Conservation (phyloP, 2,329 filamentous ascomycete species). For the Basipetospora chlamydospora region DNA sequence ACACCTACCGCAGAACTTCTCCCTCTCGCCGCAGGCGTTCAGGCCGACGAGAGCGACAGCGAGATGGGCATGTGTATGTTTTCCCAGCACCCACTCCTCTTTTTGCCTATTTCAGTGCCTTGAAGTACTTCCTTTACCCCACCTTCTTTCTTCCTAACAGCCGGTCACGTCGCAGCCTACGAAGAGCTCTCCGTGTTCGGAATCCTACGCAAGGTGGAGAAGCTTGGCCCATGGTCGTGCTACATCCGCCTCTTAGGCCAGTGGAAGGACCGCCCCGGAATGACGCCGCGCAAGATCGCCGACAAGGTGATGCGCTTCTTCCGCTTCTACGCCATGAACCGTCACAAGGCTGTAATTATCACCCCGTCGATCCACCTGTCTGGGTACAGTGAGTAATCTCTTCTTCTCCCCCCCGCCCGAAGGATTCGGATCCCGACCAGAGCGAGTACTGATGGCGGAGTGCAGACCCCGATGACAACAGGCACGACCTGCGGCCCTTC, state of each 20-base stretch:
- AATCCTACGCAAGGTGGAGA: constrained; percentile 23
- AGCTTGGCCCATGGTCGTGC: constrained; percentile 24
- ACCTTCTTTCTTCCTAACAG: no score
- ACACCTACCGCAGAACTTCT: constrained; percentile 38
- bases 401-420: no score
- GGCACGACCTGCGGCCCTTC: constrained; percentile 24
- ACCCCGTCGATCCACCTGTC: constrained; percentile 39
- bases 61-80: constrained; percentile 24
- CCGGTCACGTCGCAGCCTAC: background rate
- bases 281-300: constrained; percentile 21
- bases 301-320: constrained; percentile 28
- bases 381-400: constrained; percentile 12
- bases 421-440: no score
- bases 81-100: no score
- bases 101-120: no score
- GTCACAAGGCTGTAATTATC: constrained; percentile 49
- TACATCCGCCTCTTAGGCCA: constrained; percentile 23
- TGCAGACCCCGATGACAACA: constrained; percentile 22
- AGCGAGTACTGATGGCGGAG: no score
- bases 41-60: constrained; percentile 22
- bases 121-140: no score
- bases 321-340: constrained; percentile 42
- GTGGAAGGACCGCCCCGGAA: constrained; percentile 19
- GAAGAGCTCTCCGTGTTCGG: constrained; percentile 22
- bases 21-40: constrained; percentile 23